Evolutionary conservation across 305 asterid genomes (phyloP).

Genomic region (Galium porrigens): DNA sequence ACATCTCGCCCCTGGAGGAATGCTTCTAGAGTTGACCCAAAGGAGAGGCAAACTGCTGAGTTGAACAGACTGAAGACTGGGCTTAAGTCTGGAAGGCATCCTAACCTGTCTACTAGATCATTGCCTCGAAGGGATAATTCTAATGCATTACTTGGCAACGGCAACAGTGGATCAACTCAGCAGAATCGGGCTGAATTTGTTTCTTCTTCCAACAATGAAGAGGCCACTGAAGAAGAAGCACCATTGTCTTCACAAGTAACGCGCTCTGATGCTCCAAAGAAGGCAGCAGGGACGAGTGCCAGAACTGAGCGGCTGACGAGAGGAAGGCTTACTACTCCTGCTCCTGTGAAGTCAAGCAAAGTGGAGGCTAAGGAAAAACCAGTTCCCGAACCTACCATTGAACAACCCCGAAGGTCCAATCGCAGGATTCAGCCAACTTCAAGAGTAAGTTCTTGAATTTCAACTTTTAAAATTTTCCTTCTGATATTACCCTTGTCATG

Average conservation of each 20-base stretch:
- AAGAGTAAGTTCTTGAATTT: slow-evolving; percentile 39
- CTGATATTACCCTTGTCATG: background rate
- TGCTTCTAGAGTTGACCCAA: slow-evolving; percentile 39
- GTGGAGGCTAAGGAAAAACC: slow-evolving; percentile 32
- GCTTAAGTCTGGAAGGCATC: slow-evolving; percentile 54
- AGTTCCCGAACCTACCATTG: slow-evolving; percentile 32
- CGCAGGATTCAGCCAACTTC: slow-evolving; percentile 96
- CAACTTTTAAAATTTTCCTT: background rate
- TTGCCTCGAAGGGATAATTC: slow-evolving; percentile 41
- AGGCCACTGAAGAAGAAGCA: slow-evolving; percentile 29
- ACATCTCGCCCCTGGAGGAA: slow-evolving; percentile 36
- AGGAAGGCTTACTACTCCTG: slow-evolving; percentile 37
- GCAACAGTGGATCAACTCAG: slow-evolving; percentile 39
- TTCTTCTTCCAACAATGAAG: slow-evolving; percentile 35
- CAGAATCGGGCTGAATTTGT: slow-evolving; percentile 30
- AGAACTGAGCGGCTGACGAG: slow-evolving; percentile 44
- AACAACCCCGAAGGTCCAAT: slow-evolving; percentile 90
- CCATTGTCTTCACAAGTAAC: slow-evolving; percentile 41
- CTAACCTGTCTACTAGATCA: slow-evolving; percentile 44
- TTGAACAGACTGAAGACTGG: slow-evolving; percentile 28
- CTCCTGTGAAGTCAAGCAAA: slow-evolving; percentile 31
- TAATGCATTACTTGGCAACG: slow-evolving; percentile 25
- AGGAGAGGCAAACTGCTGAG: slow-evolving; percentile 53
- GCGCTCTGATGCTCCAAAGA: slow-evolving; percentile 35
- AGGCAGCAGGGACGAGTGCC: slow-evolving; percentile 28